Evolutionary conservation across 2,329 filamentous ascomycete species (phyloP), one percentile per base, ranked within the genome.

Genomic region (Xylariaceae sp.): DNA sequence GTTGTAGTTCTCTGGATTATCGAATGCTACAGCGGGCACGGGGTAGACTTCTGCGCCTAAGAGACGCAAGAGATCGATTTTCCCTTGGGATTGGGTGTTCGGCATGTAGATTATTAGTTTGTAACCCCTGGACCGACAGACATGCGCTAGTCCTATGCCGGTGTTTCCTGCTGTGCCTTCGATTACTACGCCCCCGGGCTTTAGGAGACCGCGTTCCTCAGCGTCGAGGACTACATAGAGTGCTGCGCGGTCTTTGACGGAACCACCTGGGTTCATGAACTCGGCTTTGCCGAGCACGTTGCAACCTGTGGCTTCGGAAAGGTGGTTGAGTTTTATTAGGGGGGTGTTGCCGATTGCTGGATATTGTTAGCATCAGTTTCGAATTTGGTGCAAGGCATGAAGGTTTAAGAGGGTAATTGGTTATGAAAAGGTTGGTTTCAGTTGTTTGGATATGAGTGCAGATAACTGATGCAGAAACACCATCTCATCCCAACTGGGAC

Each of bases 21-120:
- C 92, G 66, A 96, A 97, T 3, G 94, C 87, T 14, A 97, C 94
- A 7, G 93, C 94, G 14, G 94, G 94, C 0, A 99, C 94, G 16
- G 94, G 92, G 74, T 96, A 89, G 33, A 99, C 94, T 72, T 97
- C 92, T 22, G 94, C 94, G 59, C 94, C 94, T 10, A 99, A 82
- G 34, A 97, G 78, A 9, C 93, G 82, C 59, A 99, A 78, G 48
- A 99, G 81, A 71, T 97, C 94, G 68, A 99, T 89, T 79, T 99
- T 99, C 69, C 92, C 94, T 75, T 96, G 93, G 17, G 92, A 96
- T 75, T 97, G 94, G 45, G 93, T 97, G 78, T 99, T 89, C 64
- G 94, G 94, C 94, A 99, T 97, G 83, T 97, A 99, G 69, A 99
- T 99, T 68, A 97, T 92, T 46, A 96, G 85, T 69, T 88, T 88